A percentile compares a stretch with the other conserved stretches of the same genome.
phyloP scores from a whole-genome alignment of 805 yeast genomes.

The Monosporozyma unispora region DNA sequence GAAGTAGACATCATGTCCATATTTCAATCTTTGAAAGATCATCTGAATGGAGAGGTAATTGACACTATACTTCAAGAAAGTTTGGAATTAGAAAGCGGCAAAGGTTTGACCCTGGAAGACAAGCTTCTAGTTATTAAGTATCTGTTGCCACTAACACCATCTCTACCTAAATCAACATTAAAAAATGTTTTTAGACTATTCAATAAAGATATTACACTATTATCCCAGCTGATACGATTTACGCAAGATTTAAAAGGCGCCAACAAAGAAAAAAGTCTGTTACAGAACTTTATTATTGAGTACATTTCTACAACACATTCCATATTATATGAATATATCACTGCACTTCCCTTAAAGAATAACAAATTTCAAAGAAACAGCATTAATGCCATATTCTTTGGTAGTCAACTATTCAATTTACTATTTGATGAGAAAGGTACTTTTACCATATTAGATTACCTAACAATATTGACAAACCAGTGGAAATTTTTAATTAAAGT shows the following conservation, averaged over 20 bases:
- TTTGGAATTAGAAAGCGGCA: not conserved
- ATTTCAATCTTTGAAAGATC: not conserved
- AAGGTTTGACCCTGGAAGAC: constrained; percentile 5
- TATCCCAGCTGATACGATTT: constrained; percentile 18
- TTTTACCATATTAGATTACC: constrained; percentile 15
- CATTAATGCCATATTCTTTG: constrained; percentile 23
- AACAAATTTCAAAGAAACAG: constrained; percentile 1
- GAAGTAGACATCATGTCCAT: not conserved
- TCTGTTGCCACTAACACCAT: constrained; percentile 20
- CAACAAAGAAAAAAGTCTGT: constrained; percentile 6
- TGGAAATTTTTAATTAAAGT: constrained; percentile 13
- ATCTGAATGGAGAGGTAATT: not conserved
- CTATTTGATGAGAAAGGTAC: constrained; percentile 7
- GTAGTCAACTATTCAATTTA: constrained; percentile 27
- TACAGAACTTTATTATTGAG: constrained; percentile 11
- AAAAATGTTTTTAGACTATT: constrained; percentile 6
- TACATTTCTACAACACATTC: constrained; percentile 5
- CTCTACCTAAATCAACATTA: constrained; percentile 9
- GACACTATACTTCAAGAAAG: not conserved
- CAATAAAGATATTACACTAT: constrained; percentile 9
- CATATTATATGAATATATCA: constrained; percentile 13
- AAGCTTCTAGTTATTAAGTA: constrained; percentile 8
- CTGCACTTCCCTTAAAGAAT: not conserved
- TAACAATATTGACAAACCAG: constrained; percentile 15
- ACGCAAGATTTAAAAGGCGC: constrained; percentile 3